phyloP scores from a whole-genome alignment of 2,329 filamentous ascomycete species.

The Diaporthe nobilis region DNA sequence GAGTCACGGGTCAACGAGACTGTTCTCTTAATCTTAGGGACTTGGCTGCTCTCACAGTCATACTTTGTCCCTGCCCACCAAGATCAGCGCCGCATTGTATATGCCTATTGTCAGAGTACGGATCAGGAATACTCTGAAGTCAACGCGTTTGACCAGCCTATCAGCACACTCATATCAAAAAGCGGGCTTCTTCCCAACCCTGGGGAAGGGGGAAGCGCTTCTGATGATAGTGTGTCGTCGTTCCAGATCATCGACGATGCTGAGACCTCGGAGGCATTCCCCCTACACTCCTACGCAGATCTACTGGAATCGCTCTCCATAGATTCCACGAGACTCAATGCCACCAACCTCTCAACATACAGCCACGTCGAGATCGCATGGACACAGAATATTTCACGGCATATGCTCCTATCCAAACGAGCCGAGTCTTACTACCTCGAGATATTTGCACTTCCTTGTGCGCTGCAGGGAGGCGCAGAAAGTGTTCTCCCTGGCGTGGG shows the following conservation, averaged over 20 bases:
- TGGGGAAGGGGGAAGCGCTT: background rate
- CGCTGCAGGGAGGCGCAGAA: background rate
- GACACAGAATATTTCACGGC: background rate
- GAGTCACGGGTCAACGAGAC: background rate
- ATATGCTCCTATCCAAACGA: background rate
- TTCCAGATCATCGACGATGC: background rate
- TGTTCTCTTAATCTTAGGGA: background rate
- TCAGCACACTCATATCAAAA: background rate
- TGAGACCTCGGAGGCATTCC: background rate
- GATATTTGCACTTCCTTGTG: constrained; percentile 3
- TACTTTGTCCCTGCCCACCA: background rate
- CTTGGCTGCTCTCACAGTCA: constrained; percentile 2
- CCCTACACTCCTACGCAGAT: background rate
- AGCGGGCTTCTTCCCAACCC: background rate
- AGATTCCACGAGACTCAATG: background rate
- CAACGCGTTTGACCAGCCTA: background rate
- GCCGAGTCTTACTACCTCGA: background rate
- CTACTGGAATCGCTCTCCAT: background rate
- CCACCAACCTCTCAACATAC: background rate
- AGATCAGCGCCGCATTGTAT: background rate
- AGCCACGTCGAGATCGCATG: background rate
- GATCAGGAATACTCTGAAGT: background rate
- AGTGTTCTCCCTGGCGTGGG: background rate
- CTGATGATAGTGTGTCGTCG: background rate
- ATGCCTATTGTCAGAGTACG: background rate